Percentiles rank a stretch among this genome's conserved stretches.
Evolutionary conservation across 75 land plant genomes (phyloP).

Genomic region (Isoetes taiwanensis): DNA sequence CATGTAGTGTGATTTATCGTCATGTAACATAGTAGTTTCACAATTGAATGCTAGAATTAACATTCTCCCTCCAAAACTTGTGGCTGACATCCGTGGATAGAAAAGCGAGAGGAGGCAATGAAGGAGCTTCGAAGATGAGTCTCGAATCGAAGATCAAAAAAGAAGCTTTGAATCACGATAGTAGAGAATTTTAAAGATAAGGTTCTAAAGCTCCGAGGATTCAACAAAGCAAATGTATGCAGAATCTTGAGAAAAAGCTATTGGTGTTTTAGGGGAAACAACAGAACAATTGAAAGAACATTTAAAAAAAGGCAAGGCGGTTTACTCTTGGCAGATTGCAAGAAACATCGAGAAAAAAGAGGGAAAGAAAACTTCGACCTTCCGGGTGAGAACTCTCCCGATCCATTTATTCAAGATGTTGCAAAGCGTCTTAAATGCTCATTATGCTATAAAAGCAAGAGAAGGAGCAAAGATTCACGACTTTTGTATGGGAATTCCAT

Average conservation of each 20-base stretch:
- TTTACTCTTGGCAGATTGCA: conserved; percentile 34
- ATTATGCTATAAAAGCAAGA: conserved; percentile 24
- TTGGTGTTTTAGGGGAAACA: conserved; percentile 38
- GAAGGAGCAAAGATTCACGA: conserved; percentile 46
- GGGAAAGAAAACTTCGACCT: conserved; percentile 39
- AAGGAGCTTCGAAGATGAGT: conserved; percentile 9
- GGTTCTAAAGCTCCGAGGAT: conserved; percentile 34
- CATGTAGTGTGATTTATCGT: too few species aligned
- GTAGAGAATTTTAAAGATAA: conserved; percentile 48
- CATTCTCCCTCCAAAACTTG: too few species aligned
- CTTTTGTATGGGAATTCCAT: conserved; percentile 80
- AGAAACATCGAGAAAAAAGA: conserved; percentile 48
- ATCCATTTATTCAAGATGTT: conserved; percentile 50
- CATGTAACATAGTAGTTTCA: too few species aligned
- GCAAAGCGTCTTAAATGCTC: conserved; percentile 43
- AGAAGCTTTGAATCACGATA: conserved; percentile 39
- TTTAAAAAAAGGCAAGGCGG: conserved; percentile 49
- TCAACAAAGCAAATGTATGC: conserved; percentile 14
- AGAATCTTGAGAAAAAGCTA: conserved; percentile 46
- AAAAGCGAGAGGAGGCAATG: not conserved
- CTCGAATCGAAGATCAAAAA: conserved; percentile 31
- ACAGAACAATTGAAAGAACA: conserved; percentile 51
- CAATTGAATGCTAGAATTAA: too few species aligned
- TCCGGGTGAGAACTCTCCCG: conserved; percentile 57
- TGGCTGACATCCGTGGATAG: conserved; percentile 6